These are phyloP conservation scores for Astrothelium macrocarpum DNA, from an alignment of 495 filamentous ascomycete species.

Conservation along the genomic window DNA sequence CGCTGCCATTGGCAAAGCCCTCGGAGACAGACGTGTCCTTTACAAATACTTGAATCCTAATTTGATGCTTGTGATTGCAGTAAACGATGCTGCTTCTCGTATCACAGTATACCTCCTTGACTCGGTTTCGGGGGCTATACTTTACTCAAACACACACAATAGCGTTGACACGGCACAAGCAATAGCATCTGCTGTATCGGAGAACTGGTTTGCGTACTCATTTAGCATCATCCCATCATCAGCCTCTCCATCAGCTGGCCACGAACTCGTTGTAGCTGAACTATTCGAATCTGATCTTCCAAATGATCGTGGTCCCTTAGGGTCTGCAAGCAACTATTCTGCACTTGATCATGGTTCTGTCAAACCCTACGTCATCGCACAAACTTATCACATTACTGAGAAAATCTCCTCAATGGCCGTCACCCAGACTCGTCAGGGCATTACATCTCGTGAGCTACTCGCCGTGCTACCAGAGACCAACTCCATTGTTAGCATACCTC, in stretches of 20 bases:
- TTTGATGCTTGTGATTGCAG: conserved; percentile 64
- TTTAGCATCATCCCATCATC: conserved; percentile 42
- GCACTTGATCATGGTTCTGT: conserved; percentile 47
- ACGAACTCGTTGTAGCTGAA: conserved; percentile 79
- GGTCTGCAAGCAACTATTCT: conserved; percentile 59
- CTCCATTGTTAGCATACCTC: conserved; percentile 69
- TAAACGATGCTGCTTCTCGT: conserved; percentile 43
- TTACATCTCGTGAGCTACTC: conserved; percentile 74
- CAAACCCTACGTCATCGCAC: conserved; percentile 62
- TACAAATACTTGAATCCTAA: conserved; percentile 98
- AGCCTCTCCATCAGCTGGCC: conserved; percentile 58
- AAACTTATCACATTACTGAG: conserved; percentile 68
- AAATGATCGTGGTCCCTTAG: conserved; percentile 80
- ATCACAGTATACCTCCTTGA: conserved; percentile 77
- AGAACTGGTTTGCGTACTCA: conserved; percentile 96
- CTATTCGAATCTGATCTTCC: conserved; percentile 74
- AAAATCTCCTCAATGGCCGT: conserved; percentile 70
- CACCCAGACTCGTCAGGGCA: conserved; percentile 85
- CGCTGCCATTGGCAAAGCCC: conserved; percentile 87
- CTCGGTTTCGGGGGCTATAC: conserved; percentile 68
- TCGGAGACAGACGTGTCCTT: conserved; percentile 80
- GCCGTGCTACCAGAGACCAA: conserved; percentile 61
- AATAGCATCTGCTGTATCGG: conserved; percentile 67
- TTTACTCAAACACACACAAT: conserved; percentile 59
- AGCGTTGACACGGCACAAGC: conserved; percentile 66